These are phyloP conservation scores for Steccherinum ochraceum DNA, from an alignment of 768 basidiomycete species.

Conservation along the genomic window DNA sequence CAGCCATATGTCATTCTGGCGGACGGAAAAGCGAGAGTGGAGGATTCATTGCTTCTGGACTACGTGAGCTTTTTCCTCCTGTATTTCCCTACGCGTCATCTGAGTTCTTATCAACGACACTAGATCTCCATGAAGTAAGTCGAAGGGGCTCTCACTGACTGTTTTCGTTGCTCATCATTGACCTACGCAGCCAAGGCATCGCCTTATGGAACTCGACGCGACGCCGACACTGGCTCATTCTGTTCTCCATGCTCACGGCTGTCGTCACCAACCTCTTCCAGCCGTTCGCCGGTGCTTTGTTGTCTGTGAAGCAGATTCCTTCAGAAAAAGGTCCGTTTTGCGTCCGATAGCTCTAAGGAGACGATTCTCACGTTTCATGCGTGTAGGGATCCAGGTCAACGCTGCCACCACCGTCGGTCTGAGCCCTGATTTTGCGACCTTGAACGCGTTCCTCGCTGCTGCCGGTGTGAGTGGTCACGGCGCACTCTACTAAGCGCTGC, in stretches of 20 bases:
- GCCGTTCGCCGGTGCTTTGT: slow-evolving; percentile 43
- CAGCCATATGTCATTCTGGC: slow-evolving; percentile 61
- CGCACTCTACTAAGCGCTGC: too few relatives aligned
- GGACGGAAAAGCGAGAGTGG: slow-evolving; percentile 44
- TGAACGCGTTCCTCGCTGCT: slow-evolving; percentile 54
- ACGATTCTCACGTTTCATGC: slow-evolving; percentile 14
- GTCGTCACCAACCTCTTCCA: slow-evolving; percentile 43
- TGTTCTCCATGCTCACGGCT: slow-evolving; percentile 45
- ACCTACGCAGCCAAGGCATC: slow-evolving; percentile 31
- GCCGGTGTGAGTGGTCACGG: slow-evolving; percentile 47
- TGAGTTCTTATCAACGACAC: slow-evolving; percentile 37
- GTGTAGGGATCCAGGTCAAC: slow-evolving; percentile 31
- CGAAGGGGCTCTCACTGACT: background rate
- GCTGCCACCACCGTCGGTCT: slow-evolving; percentile 40
- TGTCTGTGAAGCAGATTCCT: slow-evolving; percentile 21
- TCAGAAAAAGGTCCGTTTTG: slow-evolving; percentile 29
- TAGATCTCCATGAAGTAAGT: background rate
- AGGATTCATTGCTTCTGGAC: slow-evolving; percentile 58
- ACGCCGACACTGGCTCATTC: slow-evolving; percentile 49
- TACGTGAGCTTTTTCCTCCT: slow-evolving; percentile 40
- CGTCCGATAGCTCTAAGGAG: slow-evolving; percentile 28
- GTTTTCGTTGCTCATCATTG: background rate
- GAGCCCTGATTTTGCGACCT: slow-evolving; percentile 32
- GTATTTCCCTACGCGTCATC: slow-evolving; percentile 3
- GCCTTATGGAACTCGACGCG: slow-evolving; percentile 39